Conservation (phyloP, 768 basidiomycete genomes). For the Tulasnella sp. region DNA sequence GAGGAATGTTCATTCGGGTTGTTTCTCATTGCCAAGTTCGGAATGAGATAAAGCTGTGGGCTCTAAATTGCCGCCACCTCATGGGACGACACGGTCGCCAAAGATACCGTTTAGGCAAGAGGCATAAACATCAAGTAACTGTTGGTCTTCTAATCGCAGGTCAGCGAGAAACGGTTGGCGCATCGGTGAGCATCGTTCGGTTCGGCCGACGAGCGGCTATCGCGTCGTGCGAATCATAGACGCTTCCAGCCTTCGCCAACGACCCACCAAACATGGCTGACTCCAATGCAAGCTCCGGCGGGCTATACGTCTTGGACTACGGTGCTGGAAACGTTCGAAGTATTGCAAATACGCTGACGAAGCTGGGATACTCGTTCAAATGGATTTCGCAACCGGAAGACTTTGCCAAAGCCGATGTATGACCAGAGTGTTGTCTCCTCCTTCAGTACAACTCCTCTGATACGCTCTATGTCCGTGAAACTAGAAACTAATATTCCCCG, state of each 20-base stretch:
- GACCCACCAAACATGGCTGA: slow-evolving; percentile 11
- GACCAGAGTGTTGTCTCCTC: slow-evolving; percentile 44
- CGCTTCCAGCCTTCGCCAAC: neutral
- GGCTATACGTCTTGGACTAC: slow-evolving; percentile 90
- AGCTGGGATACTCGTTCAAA: slow-evolving; percentile 81
- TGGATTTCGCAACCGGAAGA: slow-evolving; percentile 86
- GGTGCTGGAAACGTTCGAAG: slow-evolving; percentile 95
- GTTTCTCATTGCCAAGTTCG: neutral
- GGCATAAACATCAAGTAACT: neutral
- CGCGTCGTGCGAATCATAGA: slow-evolving; percentile 3
- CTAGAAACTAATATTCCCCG: slow-evolving; percentile 96
- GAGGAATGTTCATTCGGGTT: neutral
- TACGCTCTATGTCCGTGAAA: neutral
- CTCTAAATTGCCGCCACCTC: neutral
- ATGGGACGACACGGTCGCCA: neutral
- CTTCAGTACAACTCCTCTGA: slow-evolving; percentile 16
- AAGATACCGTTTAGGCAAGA: neutral
- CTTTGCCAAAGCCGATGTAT: slow-evolving; percentile 85
- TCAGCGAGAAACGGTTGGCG: neutral
- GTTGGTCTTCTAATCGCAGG: neutral
- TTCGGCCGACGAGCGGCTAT: slow-evolving; percentile 18
- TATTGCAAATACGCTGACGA: slow-evolving; percentile 86
- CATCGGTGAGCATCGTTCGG: neutral
- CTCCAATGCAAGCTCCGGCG: slow-evolving; percentile 28
- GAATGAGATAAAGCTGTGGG: neutral